Evolutionary conservation across 345 rosid species (phyloP).

Genomic region (Lepidium africanum): DNA sequence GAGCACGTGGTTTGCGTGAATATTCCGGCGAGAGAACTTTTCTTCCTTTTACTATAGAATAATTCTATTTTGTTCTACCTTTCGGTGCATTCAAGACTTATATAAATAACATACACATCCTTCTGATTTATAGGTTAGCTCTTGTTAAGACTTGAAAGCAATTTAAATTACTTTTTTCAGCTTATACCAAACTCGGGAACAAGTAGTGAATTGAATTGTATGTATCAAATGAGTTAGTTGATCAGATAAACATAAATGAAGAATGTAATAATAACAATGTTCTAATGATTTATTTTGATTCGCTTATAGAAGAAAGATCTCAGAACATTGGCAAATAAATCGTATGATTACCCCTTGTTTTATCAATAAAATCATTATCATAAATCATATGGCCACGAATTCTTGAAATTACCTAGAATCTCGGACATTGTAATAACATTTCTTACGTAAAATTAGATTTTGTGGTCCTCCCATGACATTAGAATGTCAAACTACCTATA

Average conservation of each 20-base stretch:
- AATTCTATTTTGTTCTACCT: not conserved
- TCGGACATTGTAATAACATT: slow-evolving; percentile 1
- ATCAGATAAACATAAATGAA: not conserved
- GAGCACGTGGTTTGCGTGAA: not conserved
- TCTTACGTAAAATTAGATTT: slow-evolving; percentile 5
- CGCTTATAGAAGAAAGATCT: too few species aligned
- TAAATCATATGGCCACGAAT: not conserved
- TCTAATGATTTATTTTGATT: too few species aligned
- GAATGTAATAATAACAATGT: not conserved
- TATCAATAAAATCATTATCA: not conserved
- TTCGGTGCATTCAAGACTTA: not conserved
- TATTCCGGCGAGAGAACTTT: not conserved
- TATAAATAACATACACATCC: not conserved
- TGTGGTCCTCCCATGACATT: slow-evolving; percentile 5
- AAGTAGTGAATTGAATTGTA: not conserved
- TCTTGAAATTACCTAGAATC: slow-evolving; percentile 3
- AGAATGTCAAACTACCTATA: not conserved
- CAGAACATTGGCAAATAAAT: not conserved
- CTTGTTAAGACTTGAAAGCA: not conserved
- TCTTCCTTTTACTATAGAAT: not conserved
- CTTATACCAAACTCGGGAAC: not conserved
- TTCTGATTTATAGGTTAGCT: not conserved
- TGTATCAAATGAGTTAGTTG: not conserved
- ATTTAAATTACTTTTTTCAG: not conserved
- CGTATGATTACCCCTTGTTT: not conserved